Percentiles rank a stretch among this genome's conserved stretches.
phyloP scores from a whole-genome alignment of 2,329 filamentous ascomycete species.

The Elsinoe fawcettii region DNA sequence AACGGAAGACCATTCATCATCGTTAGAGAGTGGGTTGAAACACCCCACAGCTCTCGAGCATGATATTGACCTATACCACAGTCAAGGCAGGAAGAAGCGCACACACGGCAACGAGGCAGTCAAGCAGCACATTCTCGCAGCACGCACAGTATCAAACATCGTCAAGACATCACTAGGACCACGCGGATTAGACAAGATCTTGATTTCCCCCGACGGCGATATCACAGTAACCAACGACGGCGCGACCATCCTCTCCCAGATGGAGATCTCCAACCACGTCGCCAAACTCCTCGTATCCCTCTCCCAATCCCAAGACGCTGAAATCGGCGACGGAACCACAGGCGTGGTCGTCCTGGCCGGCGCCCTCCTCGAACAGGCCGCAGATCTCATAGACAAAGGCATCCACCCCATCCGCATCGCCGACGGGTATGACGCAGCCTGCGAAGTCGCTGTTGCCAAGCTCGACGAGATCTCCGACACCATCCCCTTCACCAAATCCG shows the following conservation, averaged over 20 bases:
- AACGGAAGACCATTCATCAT: conserved; percentile 95
- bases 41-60: conserved; percentile 16
- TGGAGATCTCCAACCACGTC: conserved; percentile 98
- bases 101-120: conserved; percentile 95
- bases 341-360: conserved; percentile 95
- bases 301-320: conserved; percentile 96
- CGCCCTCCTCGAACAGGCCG: conserved; percentile 89
- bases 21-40: conserved; percentile 75
- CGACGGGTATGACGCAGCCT: conserved; percentile 95
- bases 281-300: conserved; percentile 94
- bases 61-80: conserved; percentile 36
- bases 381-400: conserved; percentile 97
- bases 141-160: conserved; percentile 90
- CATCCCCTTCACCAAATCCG: conserved; percentile 72
- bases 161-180: conserved; percentile 96
- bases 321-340: conserved; percentile 97
- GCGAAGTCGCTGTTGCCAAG: conserved; percentile 89
- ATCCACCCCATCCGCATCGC: conserved; percentile 98
- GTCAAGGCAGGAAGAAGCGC: conserved; percentile 95
- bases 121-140: conserved; percentile 95
- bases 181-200: conserved; percentile 94
- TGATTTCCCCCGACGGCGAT: conserved; percentile 96
- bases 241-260: conserved; percentile 89
- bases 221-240: conserved; percentile 99
- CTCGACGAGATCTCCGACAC: conserved; percentile 88